Conservation (phyloP, 2,329 filamentous ascomycete species). For the Ophiostoma sp. region DNA sequence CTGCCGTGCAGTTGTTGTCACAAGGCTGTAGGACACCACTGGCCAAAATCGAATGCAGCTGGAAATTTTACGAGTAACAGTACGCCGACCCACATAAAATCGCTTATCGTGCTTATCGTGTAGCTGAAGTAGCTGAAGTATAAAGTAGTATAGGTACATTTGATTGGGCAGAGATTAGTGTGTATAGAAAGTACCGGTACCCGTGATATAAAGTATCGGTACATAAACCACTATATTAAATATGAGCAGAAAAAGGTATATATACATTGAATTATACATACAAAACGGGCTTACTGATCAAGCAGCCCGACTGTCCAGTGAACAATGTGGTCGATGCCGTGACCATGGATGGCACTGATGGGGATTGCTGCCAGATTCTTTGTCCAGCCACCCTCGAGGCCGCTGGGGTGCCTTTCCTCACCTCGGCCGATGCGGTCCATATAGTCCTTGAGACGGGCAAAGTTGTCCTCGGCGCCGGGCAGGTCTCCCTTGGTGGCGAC, state of each 20-base stretch:
- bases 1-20: background rate
- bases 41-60: background rate
- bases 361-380: conserved; percentile 67
- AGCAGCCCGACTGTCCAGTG: conserved; percentile 67
- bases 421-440: conserved; percentile 61
- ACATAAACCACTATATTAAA: background rate
- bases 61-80: conserved; percentile 10
- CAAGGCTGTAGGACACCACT: background rate
- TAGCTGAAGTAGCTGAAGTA: background rate
- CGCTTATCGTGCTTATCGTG: conserved; percentile 3
- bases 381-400: conserved; percentile 52
- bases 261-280: background rate
- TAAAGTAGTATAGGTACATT: background rate
- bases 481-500: conserved; percentile 90
- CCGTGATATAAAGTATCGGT: background rate
- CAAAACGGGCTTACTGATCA: conserved; percentile 36
- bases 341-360: conserved; percentile 80
- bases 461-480: conserved; percentile 72
- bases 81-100: background rate
- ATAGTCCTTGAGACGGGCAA: conserved; percentile 62
- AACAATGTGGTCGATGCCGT: conserved; percentile 72
- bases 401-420: conserved; percentile 65
- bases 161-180: too few relatives aligned
- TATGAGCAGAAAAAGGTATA: background rate
- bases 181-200: background rate